Percentiles rank a stretch among this genome's conserved stretches.
Conservation (phyloP, 306 rosid genomes). For the Medicago lupulina region DNA sequence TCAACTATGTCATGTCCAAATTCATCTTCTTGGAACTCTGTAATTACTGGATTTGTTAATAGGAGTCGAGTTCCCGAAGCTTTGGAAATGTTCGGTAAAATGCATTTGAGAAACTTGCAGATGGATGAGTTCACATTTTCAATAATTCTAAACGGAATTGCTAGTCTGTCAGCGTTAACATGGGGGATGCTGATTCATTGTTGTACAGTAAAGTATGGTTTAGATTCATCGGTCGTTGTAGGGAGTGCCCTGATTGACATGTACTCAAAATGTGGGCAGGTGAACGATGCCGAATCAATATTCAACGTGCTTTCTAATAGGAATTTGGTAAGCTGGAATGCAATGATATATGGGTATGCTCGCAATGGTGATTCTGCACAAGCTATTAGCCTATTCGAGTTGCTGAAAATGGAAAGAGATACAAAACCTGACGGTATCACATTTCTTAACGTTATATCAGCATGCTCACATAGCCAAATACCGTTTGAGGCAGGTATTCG, state of each 20-base stretch:
- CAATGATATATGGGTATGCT: slow-evolving; percentile 70
- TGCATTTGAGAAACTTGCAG: slow-evolving; percentile 55
- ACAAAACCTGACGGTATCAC: slow-evolving; percentile 67
- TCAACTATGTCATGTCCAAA: slow-evolving; percentile 61
- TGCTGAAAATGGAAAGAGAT: slow-evolving; percentile 51
- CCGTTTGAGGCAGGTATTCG: slow-evolving; percentile 49
- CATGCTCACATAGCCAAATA: slow-evolving; percentile 57
- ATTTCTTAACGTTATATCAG: slow-evolving; percentile 65
- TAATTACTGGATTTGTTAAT: slow-evolving; percentile 72
- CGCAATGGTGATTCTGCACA: slow-evolving; percentile 55
- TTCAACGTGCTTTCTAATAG: slow-evolving; percentile 53
- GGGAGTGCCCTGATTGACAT: slow-evolving; percentile 71
- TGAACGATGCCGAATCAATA: slow-evolving; percentile 55
- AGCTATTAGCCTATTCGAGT: slow-evolving; percentile 56
- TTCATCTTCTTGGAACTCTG: slow-evolving; percentile 79
- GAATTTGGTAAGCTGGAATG: slow-evolving; percentile 76
- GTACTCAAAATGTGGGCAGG: slow-evolving; percentile 83
- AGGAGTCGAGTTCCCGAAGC: slow-evolving; percentile 60
- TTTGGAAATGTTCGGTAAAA: slow-evolving; percentile 56
- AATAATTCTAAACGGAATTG: slow-evolving; percentile 66
- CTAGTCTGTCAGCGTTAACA: slow-evolving; percentile 59
- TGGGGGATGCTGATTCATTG: slow-evolving; percentile 76
- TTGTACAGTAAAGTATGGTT: slow-evolving; percentile 57
- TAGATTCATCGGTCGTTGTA: slow-evolving; percentile 60
- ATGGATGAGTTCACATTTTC: slow-evolving; percentile 79